A percentile compares a stretch with the other conserved stretches of the same genome.
These are phyloP conservation scores for Macrolepiota dolichaula DNA, from an alignment of 768 basidiomycete genomes.

Conservation along the genomic window DNA sequence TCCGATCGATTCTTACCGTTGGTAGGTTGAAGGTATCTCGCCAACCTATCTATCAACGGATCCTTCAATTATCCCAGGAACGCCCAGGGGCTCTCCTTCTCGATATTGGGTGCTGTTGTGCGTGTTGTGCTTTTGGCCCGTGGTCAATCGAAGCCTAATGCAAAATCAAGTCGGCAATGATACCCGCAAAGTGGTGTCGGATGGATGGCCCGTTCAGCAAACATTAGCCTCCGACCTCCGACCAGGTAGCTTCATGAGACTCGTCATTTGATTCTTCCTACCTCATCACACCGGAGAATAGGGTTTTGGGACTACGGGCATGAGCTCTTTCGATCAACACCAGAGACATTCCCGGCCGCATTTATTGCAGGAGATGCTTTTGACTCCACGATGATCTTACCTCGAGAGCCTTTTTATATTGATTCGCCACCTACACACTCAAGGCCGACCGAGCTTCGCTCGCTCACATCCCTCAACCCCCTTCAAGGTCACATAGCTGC, in stretches of 20 bases:
- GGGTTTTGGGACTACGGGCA: constrained; percentile 64
- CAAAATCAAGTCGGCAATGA: constrained; percentile 34
- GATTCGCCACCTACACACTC: not conserved
- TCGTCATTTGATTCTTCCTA: not conserved
- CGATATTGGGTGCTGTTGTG: constrained; percentile 43
- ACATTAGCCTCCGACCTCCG: constrained; percentile 35
- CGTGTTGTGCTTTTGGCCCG: not conserved
- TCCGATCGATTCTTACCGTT: not conserved
- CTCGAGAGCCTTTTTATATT: constrained; percentile 20
- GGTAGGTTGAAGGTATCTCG: constrained; percentile 29
- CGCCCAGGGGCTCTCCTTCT: constrained; percentile 31
- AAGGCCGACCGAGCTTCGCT: not conserved
- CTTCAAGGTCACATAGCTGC: constrained; percentile 35
- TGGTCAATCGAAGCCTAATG: not conserved
- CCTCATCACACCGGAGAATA: constrained; percentile 16
- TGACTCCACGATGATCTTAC: constrained; percentile 38
- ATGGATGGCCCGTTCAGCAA: constrained; percentile 35
- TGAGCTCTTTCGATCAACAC: constrained; percentile 50
- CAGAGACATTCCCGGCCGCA: constrained; percentile 45
- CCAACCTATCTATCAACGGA: constrained; percentile 28
- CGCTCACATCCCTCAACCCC: constrained; percentile 22
- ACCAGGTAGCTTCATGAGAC: constrained; percentile 20
- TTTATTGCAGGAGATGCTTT: constrained; percentile 58
- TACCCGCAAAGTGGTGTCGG: constrained; percentile 30
- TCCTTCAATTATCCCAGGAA: constrained; percentile 22